Conservation (phyloP, 345 rosid genomes). For the Kernera saxatilis region DNA sequence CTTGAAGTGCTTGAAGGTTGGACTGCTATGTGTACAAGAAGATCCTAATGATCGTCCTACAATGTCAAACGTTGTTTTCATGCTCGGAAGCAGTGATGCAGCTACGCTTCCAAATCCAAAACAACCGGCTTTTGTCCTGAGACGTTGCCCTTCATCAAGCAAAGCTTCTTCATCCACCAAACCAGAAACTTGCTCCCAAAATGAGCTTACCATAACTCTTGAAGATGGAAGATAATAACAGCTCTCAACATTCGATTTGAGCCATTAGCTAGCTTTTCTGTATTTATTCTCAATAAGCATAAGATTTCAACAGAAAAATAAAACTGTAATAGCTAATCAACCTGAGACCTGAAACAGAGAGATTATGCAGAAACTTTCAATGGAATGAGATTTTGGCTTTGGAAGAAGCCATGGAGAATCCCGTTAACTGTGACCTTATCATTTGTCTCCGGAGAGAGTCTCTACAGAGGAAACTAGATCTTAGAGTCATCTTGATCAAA, state of each 20-base stretch:
- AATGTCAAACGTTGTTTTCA: constrained; percentile 47
- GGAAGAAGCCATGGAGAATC: constrained; percentile 71
- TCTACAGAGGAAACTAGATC: constrained; percentile 46
- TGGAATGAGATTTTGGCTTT: constrained; percentile 58
- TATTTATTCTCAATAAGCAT: background rate
- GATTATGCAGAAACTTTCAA: background rate
- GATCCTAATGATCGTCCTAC: constrained; percentile 49
- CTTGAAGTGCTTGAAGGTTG: constrained; percentile 44
- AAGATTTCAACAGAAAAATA: background rate
- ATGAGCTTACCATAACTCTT: constrained; percentile 40
- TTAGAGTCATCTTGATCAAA: constrained; percentile 64
- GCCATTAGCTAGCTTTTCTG: background rate
- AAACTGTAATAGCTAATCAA: background rate
- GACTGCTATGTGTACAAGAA: constrained; percentile 59
- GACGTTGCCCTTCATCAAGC: constrained; percentile 41
- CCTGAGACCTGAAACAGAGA: background rate
- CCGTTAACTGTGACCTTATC: constrained; percentile 65
- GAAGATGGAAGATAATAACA: constrained; percentile 41
- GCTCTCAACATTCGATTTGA: background rate
- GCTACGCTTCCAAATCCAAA: constrained; percentile 45
- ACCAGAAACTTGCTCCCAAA: constrained; percentile 43
- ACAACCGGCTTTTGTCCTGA: constrained; percentile 42
- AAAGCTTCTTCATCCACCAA: constrained; percentile 44
- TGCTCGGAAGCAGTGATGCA: constrained; percentile 39
- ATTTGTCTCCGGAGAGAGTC: constrained; percentile 57